Base-by-base conservation (phyloP, 345 rosid species). In the Aegle marmelos region DNA sequence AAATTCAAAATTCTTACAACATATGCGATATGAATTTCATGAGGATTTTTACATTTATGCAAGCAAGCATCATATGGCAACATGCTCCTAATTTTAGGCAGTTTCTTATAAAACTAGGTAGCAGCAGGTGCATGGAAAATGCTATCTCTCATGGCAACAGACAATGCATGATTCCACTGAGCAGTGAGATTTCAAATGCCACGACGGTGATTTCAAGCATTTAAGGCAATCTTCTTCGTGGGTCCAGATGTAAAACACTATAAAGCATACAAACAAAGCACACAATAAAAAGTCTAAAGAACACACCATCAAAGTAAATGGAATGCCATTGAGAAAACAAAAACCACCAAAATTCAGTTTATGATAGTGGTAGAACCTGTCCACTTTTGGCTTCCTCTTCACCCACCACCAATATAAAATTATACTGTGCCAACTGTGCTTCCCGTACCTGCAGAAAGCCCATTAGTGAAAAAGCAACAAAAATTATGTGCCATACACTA, bases 351-450 rank as follows among this genome's bases (percentile, higher is more conserved):
- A 53, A 74, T 56, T 62, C 45, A 45, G 36, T 41, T 54, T 28
- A 34, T 13, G 48, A 59, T 19, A 60, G 28, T 57, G 14, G 56
- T 58, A 41, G 37, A 73, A 97, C 99, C 99, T 91, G 87, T 82
- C 93, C 92, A 21, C 89, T 88, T 78, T 82, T 79, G 45, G 89
- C 82, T 85, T 97, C 99, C 56, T 87, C 88, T 83, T 94, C 98
- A 37, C 99, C 99, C 9, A 97, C 98, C n/a, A 97, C 98, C 74
- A 97, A 83, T 70, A 97, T 97, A 83, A 84, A 97, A 81, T 93
- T 97, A 88, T 88, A 97, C 77, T 95, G 98, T 4, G 97, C 97
- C 78, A 90, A 74, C 87, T 94, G 98, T 80, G 99, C 99, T 89
- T 96, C 98, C 63, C 94, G 87, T 22, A 97, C 87, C 99, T 97